Conservation (phyloP, 1,284 basidiomycete species). For the Jaminaea rosea region DNA sequence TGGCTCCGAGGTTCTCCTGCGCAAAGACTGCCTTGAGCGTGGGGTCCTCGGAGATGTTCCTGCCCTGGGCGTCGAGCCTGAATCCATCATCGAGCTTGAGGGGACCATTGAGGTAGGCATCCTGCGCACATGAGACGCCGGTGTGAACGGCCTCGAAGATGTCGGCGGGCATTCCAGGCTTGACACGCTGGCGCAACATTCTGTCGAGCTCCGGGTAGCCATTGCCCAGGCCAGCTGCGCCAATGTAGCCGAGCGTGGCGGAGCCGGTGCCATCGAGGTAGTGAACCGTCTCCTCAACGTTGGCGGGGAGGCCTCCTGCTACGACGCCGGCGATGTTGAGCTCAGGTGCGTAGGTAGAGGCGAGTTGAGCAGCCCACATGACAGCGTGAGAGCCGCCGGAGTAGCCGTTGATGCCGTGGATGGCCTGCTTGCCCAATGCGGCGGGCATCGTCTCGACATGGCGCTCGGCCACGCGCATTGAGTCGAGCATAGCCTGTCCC, state of each 20-base stretch:
- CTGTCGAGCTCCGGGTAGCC: constrained; percentile 18
- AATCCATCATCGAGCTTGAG: constrained; percentile 1
- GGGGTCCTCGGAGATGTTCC: neutral
- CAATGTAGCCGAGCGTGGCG: constrained; percentile 29
- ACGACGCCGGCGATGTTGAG: constrained; percentile 10
- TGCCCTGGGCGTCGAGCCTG: neutral
- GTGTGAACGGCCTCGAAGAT: neutral
- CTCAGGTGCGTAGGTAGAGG: constrained; percentile 7
- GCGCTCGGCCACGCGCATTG: constrained; percentile 1
- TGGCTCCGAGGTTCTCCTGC: neutral
- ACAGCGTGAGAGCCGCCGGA: constrained; percentile 9
- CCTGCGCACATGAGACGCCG: neutral
- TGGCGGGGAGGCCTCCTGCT: constrained; percentile 31
- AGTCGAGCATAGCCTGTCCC: constrained; percentile 6
- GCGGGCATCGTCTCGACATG: neutral
- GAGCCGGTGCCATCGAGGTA: constrained; percentile 18
- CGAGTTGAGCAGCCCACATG: constrained; percentile 6
- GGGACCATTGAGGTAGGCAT: neutral
- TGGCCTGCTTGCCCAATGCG: neutral
- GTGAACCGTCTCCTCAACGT: constrained; percentile 14
- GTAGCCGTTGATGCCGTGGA: constrained; percentile 7
- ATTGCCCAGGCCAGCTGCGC: constrained; percentile 17
- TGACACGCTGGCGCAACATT: neutral
- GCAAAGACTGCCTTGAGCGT: neutral
- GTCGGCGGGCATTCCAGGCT: neutral